Percentiles rank a stretch among this genome's conserved stretches.
Evolutionary conservation across 768 basidiomycete genomes (phyloP).

Genomic region (Auricularia auricula-judae): DNA sequence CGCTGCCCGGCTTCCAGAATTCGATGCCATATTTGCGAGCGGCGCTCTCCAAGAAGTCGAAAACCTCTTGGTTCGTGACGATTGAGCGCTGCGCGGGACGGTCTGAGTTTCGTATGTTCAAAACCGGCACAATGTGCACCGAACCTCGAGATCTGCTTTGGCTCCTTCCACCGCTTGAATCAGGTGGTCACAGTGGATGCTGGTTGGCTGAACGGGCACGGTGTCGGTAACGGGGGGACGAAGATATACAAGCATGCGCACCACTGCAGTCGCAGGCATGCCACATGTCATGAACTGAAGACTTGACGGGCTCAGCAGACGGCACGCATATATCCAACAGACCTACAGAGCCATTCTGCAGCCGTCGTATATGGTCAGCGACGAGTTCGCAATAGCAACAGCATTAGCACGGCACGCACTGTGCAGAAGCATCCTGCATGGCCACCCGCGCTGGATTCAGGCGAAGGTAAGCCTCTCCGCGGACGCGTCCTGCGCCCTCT

Average conservation of each 20-base stretch:
- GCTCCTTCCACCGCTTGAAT: constrained; percentile 92
- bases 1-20: constrained; percentile 84
- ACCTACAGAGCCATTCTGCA: constrained; percentile 73
- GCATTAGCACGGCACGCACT: constrained; percentile 40
- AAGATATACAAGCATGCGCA: constrained; percentile 10
- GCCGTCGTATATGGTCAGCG: constrained; percentile 1
- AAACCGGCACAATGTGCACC: not conserved
- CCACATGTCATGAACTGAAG: constrained; percentile 98
- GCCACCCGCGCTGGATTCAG: constrained; percentile 88
- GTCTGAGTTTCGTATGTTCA: not conserved
- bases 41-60: constrained; percentile 92
- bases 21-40: constrained; percentile 57
- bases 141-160: constrained; percentile 70
- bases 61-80: constrained; percentile 87
- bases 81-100: constrained; percentile 53
- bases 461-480: constrained; percentile 86
- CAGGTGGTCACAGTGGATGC: constrained; percentile 96
- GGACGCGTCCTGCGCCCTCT: constrained; percentile 49
- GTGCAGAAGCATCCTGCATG: constrained; percentile 91
- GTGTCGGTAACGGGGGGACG: not conserved
- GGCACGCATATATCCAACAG: not conserved
- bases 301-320: constrained; percentile 18
- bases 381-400: constrained; percentile 3
- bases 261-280: constrained; percentile 66
- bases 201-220: constrained; percentile 35